phyloP scores from a whole-genome alignment of 495 filamentous ascomycete genomes.

The Bathelium albidoporum region DNA sequence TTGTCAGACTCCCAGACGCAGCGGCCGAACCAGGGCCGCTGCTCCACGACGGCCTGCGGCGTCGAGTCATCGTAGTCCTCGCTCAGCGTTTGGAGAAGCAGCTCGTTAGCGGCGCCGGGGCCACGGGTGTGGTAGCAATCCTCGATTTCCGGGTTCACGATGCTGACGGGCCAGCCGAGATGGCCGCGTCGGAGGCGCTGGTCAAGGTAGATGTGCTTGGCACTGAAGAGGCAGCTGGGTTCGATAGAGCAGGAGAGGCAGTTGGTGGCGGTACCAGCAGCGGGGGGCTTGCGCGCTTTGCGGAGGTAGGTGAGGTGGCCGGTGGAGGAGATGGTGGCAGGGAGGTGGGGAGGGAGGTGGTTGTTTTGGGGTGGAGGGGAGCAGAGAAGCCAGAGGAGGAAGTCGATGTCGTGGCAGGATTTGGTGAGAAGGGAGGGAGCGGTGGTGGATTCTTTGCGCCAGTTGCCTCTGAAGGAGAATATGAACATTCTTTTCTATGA shows the following conservation, averaged over 20 bases:
- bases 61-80: constrained; percentile 58
- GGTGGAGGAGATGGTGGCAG: constrained; percentile 57
- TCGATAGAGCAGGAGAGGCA: constrained; percentile 73
- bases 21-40: constrained; percentile 74
- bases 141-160: constrained; percentile 87
- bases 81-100: constrained; percentile 43
- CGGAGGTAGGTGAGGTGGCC: constrained; percentile 69
- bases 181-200: constrained; percentile 46
- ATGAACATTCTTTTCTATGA: not conserved
- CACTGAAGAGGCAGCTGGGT: constrained; percentile 66
- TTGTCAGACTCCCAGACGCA: constrained; percentile 93
- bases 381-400: constrained; percentile 78
- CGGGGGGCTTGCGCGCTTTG: constrained; percentile 56
- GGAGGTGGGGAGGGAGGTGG: constrained; percentile 57
- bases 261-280: constrained; percentile 71
- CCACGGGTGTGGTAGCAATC: constrained; percentile 40
- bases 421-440: constrained; percentile 83
- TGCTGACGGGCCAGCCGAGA: constrained; percentile 69
- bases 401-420: constrained; percentile 88
- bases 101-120: constrained; percentile 32
- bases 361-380: constrained; percentile 41
- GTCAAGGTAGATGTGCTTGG: constrained; percentile 65
- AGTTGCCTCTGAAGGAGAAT: constrained; percentile 56
- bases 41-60: constrained; percentile 41
- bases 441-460: constrained; percentile 64